Conservation (phyloP, 441 rosid species). For the Dalechampia spathulata region DNA sequence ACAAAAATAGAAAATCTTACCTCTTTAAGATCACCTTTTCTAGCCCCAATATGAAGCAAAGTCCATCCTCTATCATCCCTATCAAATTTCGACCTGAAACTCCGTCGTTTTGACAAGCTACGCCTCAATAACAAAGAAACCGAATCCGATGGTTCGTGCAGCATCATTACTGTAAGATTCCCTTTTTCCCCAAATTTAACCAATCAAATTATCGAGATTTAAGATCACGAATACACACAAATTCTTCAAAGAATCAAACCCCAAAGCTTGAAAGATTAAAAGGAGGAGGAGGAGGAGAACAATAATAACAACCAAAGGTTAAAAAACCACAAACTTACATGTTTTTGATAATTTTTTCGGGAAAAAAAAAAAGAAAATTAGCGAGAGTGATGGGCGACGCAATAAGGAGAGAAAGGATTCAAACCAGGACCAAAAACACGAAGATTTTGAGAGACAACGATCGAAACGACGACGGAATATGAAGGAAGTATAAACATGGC, state of each 20-base stretch:
- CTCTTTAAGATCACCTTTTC: constrained; percentile 71
- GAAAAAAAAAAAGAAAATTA: constrained; percentile 21
- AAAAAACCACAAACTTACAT: constrained; percentile 18
- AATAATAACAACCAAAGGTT: neutral
- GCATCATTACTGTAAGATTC: constrained; percentile 22
- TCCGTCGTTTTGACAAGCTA: constrained; percentile 45
- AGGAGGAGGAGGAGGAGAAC: constrained; percentile 2
- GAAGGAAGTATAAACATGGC: constrained; percentile 40
- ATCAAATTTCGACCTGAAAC: constrained; percentile 36
- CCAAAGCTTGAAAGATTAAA: neutral
- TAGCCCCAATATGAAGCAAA: constrained; percentile 65
- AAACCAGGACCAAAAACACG: constrained; percentile 78
- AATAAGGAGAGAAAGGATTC: constrained; percentile 82
- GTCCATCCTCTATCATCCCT: constrained; percentile 91
- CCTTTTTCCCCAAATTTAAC: neutral
- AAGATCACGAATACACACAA: no score
- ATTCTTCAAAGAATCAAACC: no score
- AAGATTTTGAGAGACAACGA: constrained; percentile 38
- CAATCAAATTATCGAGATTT: neutral
- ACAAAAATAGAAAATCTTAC: constrained; percentile 12
- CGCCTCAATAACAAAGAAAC: constrained; percentile 32
- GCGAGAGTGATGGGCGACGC: constrained; percentile 78
- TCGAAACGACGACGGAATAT: constrained; percentile 28
- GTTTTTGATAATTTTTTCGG: neutral
- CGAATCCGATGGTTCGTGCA: constrained; percentile 30